Percentiles rank a stretch among this genome's conserved stretches.
Conservation (phyloP, 768 basidiomycete species). For the Hirschioporus abietinus region DNA sequence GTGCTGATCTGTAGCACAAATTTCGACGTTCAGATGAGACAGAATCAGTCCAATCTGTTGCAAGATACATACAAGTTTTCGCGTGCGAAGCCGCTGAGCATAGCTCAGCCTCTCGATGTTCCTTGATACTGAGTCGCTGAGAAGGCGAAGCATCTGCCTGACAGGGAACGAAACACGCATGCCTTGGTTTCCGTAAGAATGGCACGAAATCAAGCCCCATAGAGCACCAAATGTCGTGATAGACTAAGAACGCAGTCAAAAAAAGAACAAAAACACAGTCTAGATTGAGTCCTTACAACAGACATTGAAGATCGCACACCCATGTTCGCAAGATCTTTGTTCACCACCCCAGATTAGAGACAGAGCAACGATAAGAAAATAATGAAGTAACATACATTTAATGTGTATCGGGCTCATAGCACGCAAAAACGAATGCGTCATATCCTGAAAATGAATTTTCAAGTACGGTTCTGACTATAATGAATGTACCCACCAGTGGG, state of each 20-base stretch:
- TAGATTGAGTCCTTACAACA: constrained; percentile 42
- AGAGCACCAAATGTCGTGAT: constrained; percentile 74
- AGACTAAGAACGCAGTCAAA: constrained; percentile 38
- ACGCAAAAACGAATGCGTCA: constrained; percentile 81
- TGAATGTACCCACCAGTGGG: constrained; percentile 45
- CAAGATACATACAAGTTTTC: constrained; percentile 57
- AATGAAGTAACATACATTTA: constrained; percentile 45
- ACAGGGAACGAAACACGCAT: constrained; percentile 85
- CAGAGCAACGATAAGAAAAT: neutral
- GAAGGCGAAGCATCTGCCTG: constrained; percentile 72
- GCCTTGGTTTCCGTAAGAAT: constrained; percentile 70
- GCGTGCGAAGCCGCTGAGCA: constrained; percentile 65
- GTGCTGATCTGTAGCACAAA: constrained; percentile 54
- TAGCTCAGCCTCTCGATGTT: constrained; percentile 79
- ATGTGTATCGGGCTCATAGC: constrained; percentile 86
- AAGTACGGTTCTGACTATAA: neutral
- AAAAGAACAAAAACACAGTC: constrained; percentile 3
- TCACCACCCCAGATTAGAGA: neutral
- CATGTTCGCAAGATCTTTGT: constrained; percentile 78
- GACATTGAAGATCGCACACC: constrained; percentile 82
- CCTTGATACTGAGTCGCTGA: constrained; percentile 74
- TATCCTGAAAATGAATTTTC: constrained; percentile 40
- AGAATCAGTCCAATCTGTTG: neutral
- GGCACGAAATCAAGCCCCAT: constrained; percentile 79
- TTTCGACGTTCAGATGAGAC: neutral